Evolutionary conservation across 305 asterid genomes (phyloP).

Genomic region (Fraxinus floribunda): DNA sequence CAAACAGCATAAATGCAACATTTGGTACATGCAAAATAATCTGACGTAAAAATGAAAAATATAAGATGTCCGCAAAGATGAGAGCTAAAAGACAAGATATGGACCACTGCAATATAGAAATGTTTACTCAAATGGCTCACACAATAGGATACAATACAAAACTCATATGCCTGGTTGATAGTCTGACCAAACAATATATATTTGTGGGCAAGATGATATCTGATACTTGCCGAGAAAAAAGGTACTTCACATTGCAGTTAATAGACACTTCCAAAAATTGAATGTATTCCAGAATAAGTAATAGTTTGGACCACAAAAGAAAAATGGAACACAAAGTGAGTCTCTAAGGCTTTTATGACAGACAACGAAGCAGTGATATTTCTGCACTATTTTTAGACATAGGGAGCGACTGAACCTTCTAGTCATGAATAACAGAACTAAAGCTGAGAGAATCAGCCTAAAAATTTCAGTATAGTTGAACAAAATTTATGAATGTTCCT

Average conservation of each 20-base stretch:
- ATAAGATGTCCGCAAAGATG: conserved; percentile 2
- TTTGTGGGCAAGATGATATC: conserved; percentile 4
- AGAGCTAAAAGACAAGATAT: conserved; percentile 4
- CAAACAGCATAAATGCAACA: conserved; percentile 10
- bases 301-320: background rate
- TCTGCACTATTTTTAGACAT: background rate
- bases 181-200: conserved; percentile 5
- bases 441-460: background rate
- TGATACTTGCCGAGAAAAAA: background rate
- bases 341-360: background rate
- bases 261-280: conserved; percentile 6
- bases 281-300: background rate
- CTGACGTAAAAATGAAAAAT: background rate
- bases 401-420: background rate
- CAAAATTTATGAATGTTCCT: background rate
- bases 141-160: background rate
- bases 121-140: background rate
- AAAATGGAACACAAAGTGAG: background rate
- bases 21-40: background rate
- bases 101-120: background rate
- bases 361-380: background rate
- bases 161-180: conserved; percentile 7
- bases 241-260: conserved; percentile 2
- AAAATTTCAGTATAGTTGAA: background rate
- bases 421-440: background rate